Conservation (phyloP, 2,329 filamentous ascomycete species). For the Neophaeococcomyces aloes region DNA sequence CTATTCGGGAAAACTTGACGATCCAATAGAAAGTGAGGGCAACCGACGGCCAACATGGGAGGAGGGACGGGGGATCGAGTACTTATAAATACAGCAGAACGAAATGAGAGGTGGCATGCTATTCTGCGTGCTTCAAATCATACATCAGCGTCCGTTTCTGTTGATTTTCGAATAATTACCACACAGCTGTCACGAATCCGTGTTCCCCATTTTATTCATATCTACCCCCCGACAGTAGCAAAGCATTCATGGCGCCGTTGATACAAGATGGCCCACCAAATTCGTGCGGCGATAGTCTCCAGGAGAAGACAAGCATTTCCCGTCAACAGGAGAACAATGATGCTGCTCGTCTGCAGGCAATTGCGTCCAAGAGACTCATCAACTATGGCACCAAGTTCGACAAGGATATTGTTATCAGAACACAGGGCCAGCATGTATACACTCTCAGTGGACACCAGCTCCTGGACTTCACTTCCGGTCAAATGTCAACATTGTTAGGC, state of each 20-base stretch:
- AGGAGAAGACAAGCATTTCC: constrained; percentile 18
- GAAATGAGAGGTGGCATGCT: too few species aligned
- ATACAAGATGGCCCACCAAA: constrained; percentile 17
- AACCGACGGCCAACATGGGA: background rate
- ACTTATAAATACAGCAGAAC: too few species aligned
- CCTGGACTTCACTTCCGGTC: constrained; percentile 51
- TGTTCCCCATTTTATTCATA: background rate
- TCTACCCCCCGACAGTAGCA: background rate
- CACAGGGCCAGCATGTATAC: constrained; percentile 39
- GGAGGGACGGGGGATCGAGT: too few species aligned
- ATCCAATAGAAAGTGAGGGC: background rate
- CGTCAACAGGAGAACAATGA: constrained; percentile 27
- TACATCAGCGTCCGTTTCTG: too few species aligned
- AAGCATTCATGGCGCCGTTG: constrained; percentile 18
- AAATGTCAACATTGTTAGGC: constrained; percentile 50
- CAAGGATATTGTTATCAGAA: constrained; percentile 35
- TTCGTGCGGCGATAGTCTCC: constrained; percentile 32
- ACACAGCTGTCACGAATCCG: too few species aligned
- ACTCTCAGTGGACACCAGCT: constrained; percentile 35
- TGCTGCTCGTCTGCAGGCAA: constrained; percentile 9
- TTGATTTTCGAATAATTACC: background rate
- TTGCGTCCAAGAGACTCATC: constrained; percentile 27
- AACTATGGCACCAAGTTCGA: constrained; percentile 24
- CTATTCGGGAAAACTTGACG: background rate
- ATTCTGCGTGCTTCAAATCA: too few species aligned